Conservation (phyloP, 345 rosid genomes). For the Geranium rotundifolium region DNA sequence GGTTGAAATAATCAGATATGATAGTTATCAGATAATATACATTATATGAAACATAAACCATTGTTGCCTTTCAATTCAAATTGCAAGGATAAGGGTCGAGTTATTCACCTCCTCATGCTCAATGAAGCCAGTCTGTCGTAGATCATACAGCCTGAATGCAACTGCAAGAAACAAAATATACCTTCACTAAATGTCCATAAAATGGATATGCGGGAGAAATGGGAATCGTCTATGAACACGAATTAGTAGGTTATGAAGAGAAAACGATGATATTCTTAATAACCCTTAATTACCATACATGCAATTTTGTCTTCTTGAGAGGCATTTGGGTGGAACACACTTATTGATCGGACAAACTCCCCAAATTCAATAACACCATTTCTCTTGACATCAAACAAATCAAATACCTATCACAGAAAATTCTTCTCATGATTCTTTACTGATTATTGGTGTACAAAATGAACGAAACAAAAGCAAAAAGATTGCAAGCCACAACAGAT, state of each 20-base stretch:
- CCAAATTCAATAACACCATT: constrained; percentile 19
- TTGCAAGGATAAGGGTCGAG: neutral
- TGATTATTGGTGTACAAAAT: neutral
- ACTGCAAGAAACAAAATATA: constrained; percentile 5
- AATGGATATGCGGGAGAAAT: neutral
- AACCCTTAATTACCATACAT: constrained; percentile 2
- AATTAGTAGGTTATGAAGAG: neutral
- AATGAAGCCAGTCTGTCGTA: constrained; percentile 21
- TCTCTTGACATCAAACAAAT: constrained; percentile 17
- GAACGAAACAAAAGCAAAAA: neutral
- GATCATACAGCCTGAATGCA: constrained; percentile 21
- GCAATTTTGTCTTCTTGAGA: constrained; percentile 10
- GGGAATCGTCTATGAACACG: neutral
- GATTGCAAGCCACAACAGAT: neutral
- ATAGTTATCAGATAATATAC: neutral
- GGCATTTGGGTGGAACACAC: constrained; percentile 20
- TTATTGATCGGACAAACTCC: constrained; percentile 19
- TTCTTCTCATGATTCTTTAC: neutral
- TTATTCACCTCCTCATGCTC: constrained; percentile 21
- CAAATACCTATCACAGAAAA: constrained; percentile 12
- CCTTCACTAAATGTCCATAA: neutral
- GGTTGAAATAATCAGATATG: neutral
- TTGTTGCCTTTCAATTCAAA: neutral
- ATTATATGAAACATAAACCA: neutral
- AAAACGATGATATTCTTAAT: neutral